These are phyloP conservation scores for Naganishia friedmannii DNA, from an alignment of 768 basidiomycete species.

Conservation along the genomic window DNA sequence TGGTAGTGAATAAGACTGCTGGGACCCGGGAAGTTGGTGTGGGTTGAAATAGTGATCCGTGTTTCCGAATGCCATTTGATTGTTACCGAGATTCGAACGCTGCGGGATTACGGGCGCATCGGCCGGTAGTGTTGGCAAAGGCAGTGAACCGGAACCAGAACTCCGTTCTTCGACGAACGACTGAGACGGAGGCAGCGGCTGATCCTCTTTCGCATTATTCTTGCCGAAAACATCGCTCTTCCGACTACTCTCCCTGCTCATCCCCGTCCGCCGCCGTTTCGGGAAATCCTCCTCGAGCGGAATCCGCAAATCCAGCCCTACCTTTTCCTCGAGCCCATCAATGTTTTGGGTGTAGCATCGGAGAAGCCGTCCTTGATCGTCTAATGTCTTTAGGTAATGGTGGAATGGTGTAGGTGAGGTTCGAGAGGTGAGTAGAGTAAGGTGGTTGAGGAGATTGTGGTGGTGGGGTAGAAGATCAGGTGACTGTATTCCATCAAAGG, in stretches of 20 bases:
- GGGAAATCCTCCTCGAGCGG: slow-evolving; percentile 60
- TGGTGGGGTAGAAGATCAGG: slow-evolving; percentile 67
- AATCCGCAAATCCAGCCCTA: slow-evolving; percentile 81
- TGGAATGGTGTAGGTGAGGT: slow-evolving; percentile 82
- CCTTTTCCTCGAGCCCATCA: slow-evolving; percentile 79
- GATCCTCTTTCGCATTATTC: neutral
- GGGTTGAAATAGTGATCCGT: neutral
- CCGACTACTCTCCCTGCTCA: slow-evolving; percentile 44
- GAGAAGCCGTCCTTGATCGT: slow-evolving; percentile 70
- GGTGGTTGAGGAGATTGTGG: slow-evolving; percentile 72
- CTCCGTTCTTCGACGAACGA: neutral
- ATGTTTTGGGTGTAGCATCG: slow-evolving; percentile 94
- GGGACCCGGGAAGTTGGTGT: neutral
- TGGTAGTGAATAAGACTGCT: neutral
- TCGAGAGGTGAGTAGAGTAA: slow-evolving; percentile 68
- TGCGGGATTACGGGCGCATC: no score
- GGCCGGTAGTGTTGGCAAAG: no score
- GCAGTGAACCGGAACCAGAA: neutral
- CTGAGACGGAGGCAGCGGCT: neutral
- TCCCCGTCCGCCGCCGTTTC: slow-evolving; percentile 55
- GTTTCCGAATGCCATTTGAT: neutral
- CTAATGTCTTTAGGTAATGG: slow-evolving; percentile 67
- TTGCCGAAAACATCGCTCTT: slow-evolving; percentile 22
- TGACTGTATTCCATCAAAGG: slow-evolving; percentile 41
- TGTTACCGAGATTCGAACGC: no score